Evolutionary conservation across 768 basidiomycete species (phyloP), one percentile per base, ranked within the genome.

Genomic region (Boletus subparvulus): DNA sequence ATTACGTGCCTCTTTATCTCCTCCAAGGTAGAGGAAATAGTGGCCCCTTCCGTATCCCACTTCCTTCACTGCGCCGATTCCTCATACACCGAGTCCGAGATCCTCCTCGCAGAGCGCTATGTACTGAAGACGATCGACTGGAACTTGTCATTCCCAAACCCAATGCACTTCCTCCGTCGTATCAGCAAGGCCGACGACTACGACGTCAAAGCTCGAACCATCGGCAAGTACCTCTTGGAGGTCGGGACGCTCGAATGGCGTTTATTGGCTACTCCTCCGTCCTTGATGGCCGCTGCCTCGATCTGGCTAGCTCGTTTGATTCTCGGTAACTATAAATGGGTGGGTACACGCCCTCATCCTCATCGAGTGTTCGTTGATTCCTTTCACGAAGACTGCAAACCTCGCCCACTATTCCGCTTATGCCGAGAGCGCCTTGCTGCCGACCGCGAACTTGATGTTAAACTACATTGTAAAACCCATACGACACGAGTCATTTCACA

Each of bases 111-210:
- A 3, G 94, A 98, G 73, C 80, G 86, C 58, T 96, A 95, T 65
- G 83, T 98, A 52, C 77, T 97, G 46, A 87, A 87, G 69, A 90
- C 89, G 10, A 75, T 97, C 51, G 85, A 90, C 30, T 98, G 90
- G 84, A 87, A 95, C 69, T 67, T 97, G 59, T 82, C 85, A 56
- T 91, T 86, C 68, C 91, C 95, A 30, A 93, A 90, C 60, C 92
- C 94, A 3, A 86, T 98, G 75, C 86, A 90, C 60, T 97, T 88
- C 79, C 79, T 97, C 40, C 79, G 94, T 39, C 80, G 94, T 35
- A 86, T 92, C 54, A 93, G 90, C 76, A 98, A 97, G 75, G 95
- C 94, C 3, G 95, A 98, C 64, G 85, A 87, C 54, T 96, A 93
- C 72, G 90, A 95, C 63, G 81, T 90, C 32, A 84, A 92, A 62